Conservation (phyloP, 2,329 filamentous ascomycete genomes). For the Emmonsiellopsis sp. region DNA sequence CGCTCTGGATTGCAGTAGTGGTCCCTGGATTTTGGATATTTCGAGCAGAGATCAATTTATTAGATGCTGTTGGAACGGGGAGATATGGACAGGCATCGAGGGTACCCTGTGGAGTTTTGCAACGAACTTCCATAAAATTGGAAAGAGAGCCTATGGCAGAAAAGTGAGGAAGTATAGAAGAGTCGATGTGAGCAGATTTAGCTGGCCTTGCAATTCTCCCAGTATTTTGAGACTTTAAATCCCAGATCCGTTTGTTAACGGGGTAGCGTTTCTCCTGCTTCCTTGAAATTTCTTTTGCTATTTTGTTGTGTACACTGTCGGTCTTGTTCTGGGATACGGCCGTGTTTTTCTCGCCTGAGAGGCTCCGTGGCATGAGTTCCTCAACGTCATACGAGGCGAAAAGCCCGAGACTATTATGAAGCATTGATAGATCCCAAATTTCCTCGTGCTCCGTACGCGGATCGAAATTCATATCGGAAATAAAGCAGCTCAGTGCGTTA, state of each 20-base stretch:
- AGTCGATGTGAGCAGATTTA: not conserved
- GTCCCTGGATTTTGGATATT: not conserved
- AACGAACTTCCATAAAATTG: conserved; percentile 43
- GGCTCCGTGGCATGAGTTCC: not conserved
- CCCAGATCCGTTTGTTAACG: too few relatives aligned
- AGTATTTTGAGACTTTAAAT: too few relatives aligned
- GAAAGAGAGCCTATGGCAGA: conserved; percentile 33
- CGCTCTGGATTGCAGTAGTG: too few relatives aligned
- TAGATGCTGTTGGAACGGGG: not conserved
- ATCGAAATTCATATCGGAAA: not conserved
- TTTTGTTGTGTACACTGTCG: too few relatives aligned
- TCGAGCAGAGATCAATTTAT: not conserved
- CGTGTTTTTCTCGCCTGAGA: not conserved
- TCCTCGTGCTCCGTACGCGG: too few relatives aligned
- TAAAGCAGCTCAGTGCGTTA: not conserved
- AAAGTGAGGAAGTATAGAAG: conserved; percentile 23
- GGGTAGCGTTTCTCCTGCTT: too few relatives aligned
- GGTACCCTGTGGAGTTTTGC: conserved; percentile 21
- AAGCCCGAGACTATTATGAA: not conserved
- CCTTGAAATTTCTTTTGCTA: too few relatives aligned
- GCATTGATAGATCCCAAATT: not conserved
- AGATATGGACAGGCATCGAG: conserved; percentile 20
- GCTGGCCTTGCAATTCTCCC: too few relatives aligned
- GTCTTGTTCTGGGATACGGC: not conserved
- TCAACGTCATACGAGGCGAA: not conserved